Base-by-base conservation (phyloP, 163 green algal genomes). In the Scenedesmus sp. region DNA sequence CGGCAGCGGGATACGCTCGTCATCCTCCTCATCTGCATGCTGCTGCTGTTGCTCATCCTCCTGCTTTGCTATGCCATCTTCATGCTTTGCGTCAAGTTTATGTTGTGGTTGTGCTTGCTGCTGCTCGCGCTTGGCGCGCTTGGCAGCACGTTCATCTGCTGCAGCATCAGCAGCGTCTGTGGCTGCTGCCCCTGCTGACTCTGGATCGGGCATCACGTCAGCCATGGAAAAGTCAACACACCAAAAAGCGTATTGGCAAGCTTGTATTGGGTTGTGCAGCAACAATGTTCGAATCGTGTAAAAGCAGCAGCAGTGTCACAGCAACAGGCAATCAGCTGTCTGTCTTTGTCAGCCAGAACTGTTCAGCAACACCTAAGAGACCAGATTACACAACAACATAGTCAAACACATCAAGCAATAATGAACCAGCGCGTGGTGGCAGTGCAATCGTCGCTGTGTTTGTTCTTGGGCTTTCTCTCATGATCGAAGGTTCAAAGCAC, bases 1-100 rank as follows among this genome's bases (percentile, higher is more conserved):
- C 0, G 95, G 95, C 56, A 96, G 66, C 0, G 90, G 10, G 13
- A 96, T 89, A 26, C 34, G 13, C 18, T 94, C 91, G 6, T 95
- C 94, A 6, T 92, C 94, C 0, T 94, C 91, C 0, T 92, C 94
- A 1, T 94, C 93, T 2, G 87, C 92, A 7, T 81, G 46, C 55
- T 87, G 56, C 55, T 67, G 23, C 86, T 86, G 87, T 59, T 87
- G 57, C 66, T 59, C 2, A 46, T 86, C 66, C 70, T 77, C 73
- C 55, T 26, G 83, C 56, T 84, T 89, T 16, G 55, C 60, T 79
- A 23, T 9, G 13, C n/a, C 89, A 91, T 79, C 86, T 83, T 18
- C 34, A 82, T 87, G 20, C 86, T 84, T 84, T 76, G 54, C 59
- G 20, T 26, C 77, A 74, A 77, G 60, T 26, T 73, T n/a, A 46